Evolutionary conservation across 2,329 filamentous ascomycete genomes (phyloP), one percentile per base, ranked within the genome.

Genomic region (Neophaeococcomyces aloes): DNA sequence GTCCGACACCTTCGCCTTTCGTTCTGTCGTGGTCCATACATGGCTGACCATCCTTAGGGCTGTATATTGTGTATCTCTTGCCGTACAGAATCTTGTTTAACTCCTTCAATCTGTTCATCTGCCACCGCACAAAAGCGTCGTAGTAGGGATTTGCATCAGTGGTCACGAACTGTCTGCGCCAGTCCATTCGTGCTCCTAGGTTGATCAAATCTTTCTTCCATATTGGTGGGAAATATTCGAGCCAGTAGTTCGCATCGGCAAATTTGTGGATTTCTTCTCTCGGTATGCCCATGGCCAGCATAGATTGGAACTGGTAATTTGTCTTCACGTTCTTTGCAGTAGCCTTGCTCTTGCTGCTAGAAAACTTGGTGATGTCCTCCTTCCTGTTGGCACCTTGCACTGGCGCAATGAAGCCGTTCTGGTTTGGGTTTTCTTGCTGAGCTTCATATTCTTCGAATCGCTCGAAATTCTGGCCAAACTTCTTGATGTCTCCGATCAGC

Each of bases 61-160:
- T 85, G 71, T 95, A 94, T 52, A 96, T 82, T 5, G 89, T 96
- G 63, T 95, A 94, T 57, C 87, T 72, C 69, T 86, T 91, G 44
- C 86, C 87, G 57, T 91, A 57, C 25, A 55, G 46, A 37, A 57
- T 53, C 46, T 56, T 57, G 46, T 56, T 53, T 32, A 51, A 21
- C 38, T 53, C 53, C 34, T 56, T 50, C 19, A 57, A 38, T 21
- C 53, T 47, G 19, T 53, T 56, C 53, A 57, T 57, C 46, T 57
- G 91, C 91, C 91, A 98, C 57, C 85, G 72, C 31, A 96, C 82
- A 58, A 98, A 98, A 3, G 86, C 77, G 61, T 98, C 89, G 61
- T 94, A 98, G 69, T 91, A 96, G 3, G 86, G 87, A 65, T 98
- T 98, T 29, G 86, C 87, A 56, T 95, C 87, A 2, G 91, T 98